Evolutionary conservation across 768 basidiomycete species (phyloP), one percentile per base, ranked within the genome.

Genomic region (Vararia minispora): DNA sequence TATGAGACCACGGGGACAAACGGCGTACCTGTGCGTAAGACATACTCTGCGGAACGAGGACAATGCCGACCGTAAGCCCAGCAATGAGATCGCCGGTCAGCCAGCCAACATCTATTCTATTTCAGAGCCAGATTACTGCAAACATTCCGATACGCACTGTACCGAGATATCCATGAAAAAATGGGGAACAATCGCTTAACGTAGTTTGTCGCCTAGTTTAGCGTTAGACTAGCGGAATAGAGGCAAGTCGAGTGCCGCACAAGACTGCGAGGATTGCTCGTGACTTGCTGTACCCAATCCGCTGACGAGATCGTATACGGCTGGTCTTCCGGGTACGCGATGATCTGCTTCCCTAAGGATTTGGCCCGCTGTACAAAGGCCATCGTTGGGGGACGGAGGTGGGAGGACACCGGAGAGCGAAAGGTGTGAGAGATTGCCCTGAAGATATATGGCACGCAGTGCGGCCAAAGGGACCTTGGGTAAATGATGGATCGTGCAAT

Each of bases 21-120:
- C 10, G 24, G 42, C 45, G 14, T 57, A 82, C 83, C 61, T 70
- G 65, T 20, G 86, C 86, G 51, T 89, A 94, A 1, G 87, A 91
- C 79, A 92, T 85, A 42, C 79, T 71, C 60, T 99, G 94, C 0
- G 94, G 94, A 5, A 98, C 90, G 33, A 97, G 66, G 9, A 99
- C 94, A 51, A 95, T 80, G 20, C 94, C 94, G 45, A 98, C 89
- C 0, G 94, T 97, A 28, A 98, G 57, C 39, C 83, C 90, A 43
- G 91, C 89, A 51, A 95, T 77, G 14, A 94, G 50, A 60, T 97
- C 91, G 18, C 90, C 88, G 16, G 73, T 68, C 9, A 87, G 56
- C 90, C 90, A 92, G 23, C 76, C 79, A 25, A 75, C 33, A 41
- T 58, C 57, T 58, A 30, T 11, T 8, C 21, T 30, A 21, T 23